phyloP scores from a whole-genome alignment of 1,284 basidiomycete genomes.

The Heterobasidion irregulare region DNA sequence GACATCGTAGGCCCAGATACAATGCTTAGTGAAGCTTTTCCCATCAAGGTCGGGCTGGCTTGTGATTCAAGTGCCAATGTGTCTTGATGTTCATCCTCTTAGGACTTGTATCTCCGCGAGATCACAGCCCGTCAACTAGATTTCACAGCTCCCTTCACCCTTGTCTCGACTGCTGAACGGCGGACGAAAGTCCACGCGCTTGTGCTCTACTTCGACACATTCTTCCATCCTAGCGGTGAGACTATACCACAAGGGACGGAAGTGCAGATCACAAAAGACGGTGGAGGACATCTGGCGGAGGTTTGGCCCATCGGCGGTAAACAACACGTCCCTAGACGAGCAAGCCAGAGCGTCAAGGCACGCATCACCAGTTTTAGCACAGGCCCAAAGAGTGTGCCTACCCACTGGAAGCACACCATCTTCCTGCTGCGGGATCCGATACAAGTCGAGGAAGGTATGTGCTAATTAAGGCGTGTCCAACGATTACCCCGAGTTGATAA shows the following conservation, averaged over 20 bases:
- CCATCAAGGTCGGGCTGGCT: slow-evolving; percentile 49
- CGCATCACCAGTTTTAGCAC: slow-evolving; percentile 76
- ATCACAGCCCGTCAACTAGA: slow-evolving; percentile 68
- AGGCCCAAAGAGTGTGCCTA: slow-evolving; percentile 77
- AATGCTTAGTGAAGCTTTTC: slow-evolving; percentile 58
- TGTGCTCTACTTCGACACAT: slow-evolving; percentile 92
- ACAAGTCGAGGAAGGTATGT: slow-evolving; percentile 60
- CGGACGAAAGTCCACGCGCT: slow-evolving; percentile 72
- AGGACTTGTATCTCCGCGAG: slow-evolving; percentile 68
- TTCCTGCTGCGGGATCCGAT: slow-evolving; percentile 85
- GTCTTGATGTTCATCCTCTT: neutral
- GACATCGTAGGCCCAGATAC: slow-evolving; percentile 71
- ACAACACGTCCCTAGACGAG: slow-evolving; percentile 40
- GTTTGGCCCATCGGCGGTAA: slow-evolving; percentile 68
- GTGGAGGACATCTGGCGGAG: slow-evolving; percentile 59
- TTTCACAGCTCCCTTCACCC: slow-evolving; percentile 69
- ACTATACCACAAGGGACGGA: slow-evolving; percentile 29
- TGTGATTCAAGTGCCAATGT: no score
- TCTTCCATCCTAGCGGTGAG: slow-evolving; percentile 65
- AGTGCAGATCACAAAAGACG: slow-evolving; percentile 26
- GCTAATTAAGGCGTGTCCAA: neutral
- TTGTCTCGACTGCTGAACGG: slow-evolving; percentile 50
- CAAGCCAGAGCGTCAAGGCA: slow-evolving; percentile 23
- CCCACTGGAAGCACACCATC: slow-evolving; percentile 98
- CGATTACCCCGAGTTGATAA: neutral